Percentiles rank a stretch among this genome's conserved stretches.
phyloP scores from a whole-genome alignment of 176 grass and related monocot species.

The Triticum monococcum region DNA sequence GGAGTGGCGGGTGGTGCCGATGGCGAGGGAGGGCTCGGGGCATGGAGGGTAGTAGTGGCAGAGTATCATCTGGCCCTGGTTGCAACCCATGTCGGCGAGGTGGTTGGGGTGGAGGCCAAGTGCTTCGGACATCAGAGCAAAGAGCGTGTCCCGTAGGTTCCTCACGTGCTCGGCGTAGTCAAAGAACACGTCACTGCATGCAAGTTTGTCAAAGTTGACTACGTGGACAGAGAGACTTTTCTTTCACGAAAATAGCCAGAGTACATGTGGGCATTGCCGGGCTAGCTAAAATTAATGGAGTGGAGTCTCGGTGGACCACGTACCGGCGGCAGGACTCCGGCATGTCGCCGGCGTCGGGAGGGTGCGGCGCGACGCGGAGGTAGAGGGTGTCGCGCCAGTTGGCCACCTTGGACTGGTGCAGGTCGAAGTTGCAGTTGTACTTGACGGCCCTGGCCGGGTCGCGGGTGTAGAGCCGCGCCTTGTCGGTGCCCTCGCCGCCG shows the following conservation, averaged over 20 bases:
- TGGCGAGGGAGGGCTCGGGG: constrained; percentile 47
- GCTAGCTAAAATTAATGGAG: not conserved
- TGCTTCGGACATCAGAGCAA: constrained; percentile 47
- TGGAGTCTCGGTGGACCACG: not conserved
- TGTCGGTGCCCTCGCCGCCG: constrained; percentile 34
- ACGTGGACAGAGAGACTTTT: not conserved
- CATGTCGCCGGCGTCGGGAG: constrained; percentile 32
- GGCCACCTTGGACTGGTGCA: constrained; percentile 31
- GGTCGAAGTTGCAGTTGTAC: constrained; percentile 67
- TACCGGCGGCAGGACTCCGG: constrained; percentile 52
- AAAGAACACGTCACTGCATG: constrained; percentile 36
- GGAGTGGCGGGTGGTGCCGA: constrained; percentile 49
- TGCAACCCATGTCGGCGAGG: constrained; percentile 45
- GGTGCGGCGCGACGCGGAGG: constrained; percentile 49
- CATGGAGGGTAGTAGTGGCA: constrained; percentile 74
- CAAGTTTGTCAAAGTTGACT: not conserved
- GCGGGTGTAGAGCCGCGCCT: constrained; percentile 58
- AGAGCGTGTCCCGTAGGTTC: constrained; percentile 25
- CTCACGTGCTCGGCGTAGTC: constrained; percentile 43
- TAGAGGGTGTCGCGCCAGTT: constrained; percentile 32
- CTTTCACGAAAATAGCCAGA: not conserved
- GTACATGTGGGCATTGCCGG: no score
- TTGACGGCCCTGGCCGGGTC: constrained; percentile 37
- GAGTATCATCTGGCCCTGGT: constrained; percentile 36
- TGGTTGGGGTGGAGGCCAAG: constrained; percentile 41